Evolutionary conservation across 108 stramenopile species (phyloP), one percentile per base, ranked within the genome.

Genomic region (Fragilariopsis cylindrus): DNA sequence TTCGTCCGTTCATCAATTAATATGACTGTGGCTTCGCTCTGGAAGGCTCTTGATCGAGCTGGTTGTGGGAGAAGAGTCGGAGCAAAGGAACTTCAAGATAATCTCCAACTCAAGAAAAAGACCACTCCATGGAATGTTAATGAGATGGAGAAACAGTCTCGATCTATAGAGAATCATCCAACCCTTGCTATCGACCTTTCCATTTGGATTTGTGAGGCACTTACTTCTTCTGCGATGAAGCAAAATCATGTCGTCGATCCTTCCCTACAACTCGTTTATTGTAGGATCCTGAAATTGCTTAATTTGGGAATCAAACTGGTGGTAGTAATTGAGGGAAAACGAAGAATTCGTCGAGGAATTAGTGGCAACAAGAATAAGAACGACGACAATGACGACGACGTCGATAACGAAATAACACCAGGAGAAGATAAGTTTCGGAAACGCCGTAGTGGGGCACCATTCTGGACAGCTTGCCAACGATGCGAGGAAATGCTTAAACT

Each of bases 261-360:
- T 0, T 71, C 82, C 0, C 72, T 92, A 13, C 82, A 91, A 65
- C 81, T 95, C 2, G 88, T 90, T 12, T 95, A 87, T 71, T 79
- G 84, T 40, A 81, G 99, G 16, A 90, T 96, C 19, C 71, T 91
- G 42, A 92, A 91, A 74, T 85, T 99, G 44, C 79, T 99, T 39
- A 87, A 78, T 55, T 60, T 96, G 60, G 92, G 96, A 55, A 84
- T 98, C 54, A 82, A 88, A 42, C 90, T 98, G 4, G 88, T 99
- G 11, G 88, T 96, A 46, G 99, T 99, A 2, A 83, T 98, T 49
- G 98, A 98, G 73, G 99, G 98, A 8, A 92, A 88, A 30, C 78
- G 88, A 21, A 78, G 91, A 19, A 70, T 80, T 63, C 73, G 72
- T 21, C n/a, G 76, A 46, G 47, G 54, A n/a, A 30, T 30, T 30